Conservation (phyloP, 1,284 basidiomycete genomes). For the Ganoderma lucidum region DNA sequence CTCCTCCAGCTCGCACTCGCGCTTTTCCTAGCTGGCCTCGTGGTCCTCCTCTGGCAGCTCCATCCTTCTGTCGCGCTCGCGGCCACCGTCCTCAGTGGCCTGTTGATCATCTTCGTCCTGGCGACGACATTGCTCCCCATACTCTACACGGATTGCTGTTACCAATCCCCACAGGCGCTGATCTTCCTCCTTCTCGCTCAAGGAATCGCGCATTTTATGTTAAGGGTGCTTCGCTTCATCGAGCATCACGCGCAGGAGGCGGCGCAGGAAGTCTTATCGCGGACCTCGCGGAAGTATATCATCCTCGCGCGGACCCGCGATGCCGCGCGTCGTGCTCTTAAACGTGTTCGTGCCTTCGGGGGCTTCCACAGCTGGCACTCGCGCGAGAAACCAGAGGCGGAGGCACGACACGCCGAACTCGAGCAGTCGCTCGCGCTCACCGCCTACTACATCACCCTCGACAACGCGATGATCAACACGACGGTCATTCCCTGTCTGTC, state of each 20-base stretch:
- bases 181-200: conserved; percentile 1
- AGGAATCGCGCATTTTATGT: conserved; percentile 5
- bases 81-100: conserved; percentile 29
- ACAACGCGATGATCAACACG: conserved; percentile 25
- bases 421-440: conserved; percentile 28
- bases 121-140: conserved; percentile 37
- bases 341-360: not conserved
- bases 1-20: conserved; percentile 29
- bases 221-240: not conserved
- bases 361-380: conserved; percentile 22
- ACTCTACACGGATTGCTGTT: conserved; percentile 35
- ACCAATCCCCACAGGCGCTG: conserved; percentile 39
- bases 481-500: conserved; percentile 26
- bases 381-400: conserved; percentile 25
- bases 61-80: conserved; percentile 21
- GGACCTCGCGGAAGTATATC: conserved; percentile 12
- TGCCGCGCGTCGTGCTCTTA: conserved; percentile 2
- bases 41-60: conserved; percentile 29
- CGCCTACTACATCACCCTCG: conserved; percentile 21
- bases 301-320: conserved; percentile 13
- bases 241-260: conserved; percentile 11
- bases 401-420: conserved; percentile 18
- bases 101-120: conserved; percentile 28
- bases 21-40: conserved; percentile 30
- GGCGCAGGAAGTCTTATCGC: conserved; percentile 4